phyloP scores from a whole-genome alignment of 805 yeast species.

The Scheffersomyces amazonensis region DNA sequence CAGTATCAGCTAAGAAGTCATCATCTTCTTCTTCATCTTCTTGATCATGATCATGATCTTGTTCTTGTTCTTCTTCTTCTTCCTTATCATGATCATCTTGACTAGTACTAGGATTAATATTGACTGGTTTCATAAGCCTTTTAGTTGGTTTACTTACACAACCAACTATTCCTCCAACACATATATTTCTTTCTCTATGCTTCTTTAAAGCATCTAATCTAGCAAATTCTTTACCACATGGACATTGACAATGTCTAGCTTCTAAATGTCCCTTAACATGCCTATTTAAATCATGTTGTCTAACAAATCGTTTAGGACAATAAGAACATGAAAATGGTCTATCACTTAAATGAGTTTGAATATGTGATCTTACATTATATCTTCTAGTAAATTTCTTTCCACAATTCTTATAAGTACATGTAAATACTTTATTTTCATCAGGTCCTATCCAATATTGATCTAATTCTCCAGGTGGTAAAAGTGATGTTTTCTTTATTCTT shows the following conservation, averaged over 20 bases:
- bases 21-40: neutral
- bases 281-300: conserved; percentile 91
- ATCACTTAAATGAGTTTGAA: conserved; percentile 94
- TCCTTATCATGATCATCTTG: neutral
- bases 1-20: neutral
- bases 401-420: conserved; percentile 76
- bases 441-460: conserved; percentile 84
- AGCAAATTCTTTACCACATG: conserved; percentile 92
- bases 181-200: conserved; percentile 76
- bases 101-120: too few relatives aligned
- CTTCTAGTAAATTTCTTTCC: conserved; percentile 82
- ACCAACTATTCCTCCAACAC: conserved; percentile 59
- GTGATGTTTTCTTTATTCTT: conserved; percentile 55
- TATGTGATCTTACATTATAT: conserved; percentile 91
- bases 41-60: neutral
- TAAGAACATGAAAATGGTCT: conserved; percentile 81
- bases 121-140: conserved; percentile 1
- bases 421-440: conserved; percentile 63
- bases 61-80: neutral
- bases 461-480: conserved; percentile 85
- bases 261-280: conserved; percentile 86
- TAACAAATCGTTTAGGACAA: conserved; percentile 84
- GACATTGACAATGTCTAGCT: conserved; percentile 64
- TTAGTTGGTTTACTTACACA: conserved; percentile 23
- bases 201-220: conserved; percentile 85